Base-by-base conservation (phyloP, 2,329 filamentous ascomycete genomes). In the Colletotrichum godetiae region DNA sequence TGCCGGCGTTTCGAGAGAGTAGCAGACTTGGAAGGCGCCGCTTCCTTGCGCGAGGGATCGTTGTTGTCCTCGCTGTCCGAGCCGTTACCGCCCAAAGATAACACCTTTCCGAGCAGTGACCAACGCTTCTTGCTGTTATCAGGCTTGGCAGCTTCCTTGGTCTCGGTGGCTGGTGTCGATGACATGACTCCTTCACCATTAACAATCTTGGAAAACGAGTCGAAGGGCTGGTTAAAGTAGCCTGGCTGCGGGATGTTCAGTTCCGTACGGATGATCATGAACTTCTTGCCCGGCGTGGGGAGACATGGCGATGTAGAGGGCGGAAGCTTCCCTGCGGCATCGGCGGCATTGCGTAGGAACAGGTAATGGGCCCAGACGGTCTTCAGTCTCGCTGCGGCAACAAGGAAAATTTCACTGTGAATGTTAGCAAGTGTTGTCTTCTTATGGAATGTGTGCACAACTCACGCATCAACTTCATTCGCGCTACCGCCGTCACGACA, bases 221-320 rank as follows among this genome's bases (percentile, higher is more conserved):
- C 88, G 72, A 90, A 90, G 19, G 86, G 86, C 61, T 86, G 78
- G 8, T 73, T 73, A 69, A 86, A 82, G 10, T 89, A 80, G 7
- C 87, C 86, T 3, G 84, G 82, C 73, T 89, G 88, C 0, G 84
- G 81, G 5, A 81, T 77, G 57, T 84, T 85, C 27, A 88, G 78
- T 74, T 98, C 95, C 75, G 94, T 95, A 70, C 95, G 92, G 76
- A 98, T 93, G 77, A 98, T 98, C 82, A 97, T 90, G 74, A 98
- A 94, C 74, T 94, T 90, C 78, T 96, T 94, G 59, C 94, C 93
- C 1, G 95, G 94, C 2, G 95, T 94, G 6, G 95, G 95, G 71
- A 92, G 92, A 78, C 93, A 95, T n/a, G 95, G 94, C 6, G 91
- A 91, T 2, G 94, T 94, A 0, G 94, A 95, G 6, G 94, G 92